phyloP scores from a whole-genome alignment of 371 early-diverging fungal species.

The Syncephalastrum contaminatum region DNA sequence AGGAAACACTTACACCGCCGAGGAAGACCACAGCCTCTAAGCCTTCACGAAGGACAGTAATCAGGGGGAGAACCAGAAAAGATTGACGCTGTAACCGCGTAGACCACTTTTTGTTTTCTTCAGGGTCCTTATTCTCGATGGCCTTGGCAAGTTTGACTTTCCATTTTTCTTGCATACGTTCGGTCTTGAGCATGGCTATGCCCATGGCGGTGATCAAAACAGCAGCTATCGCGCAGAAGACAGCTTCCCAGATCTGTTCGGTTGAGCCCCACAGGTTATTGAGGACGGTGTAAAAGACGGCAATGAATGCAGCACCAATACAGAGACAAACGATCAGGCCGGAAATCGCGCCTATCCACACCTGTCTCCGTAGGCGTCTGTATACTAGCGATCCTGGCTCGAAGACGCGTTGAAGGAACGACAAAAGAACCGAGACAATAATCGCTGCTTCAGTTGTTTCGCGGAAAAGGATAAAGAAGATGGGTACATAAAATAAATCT shows the following conservation, averaged over 20 bases:
- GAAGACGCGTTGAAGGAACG: conserved; percentile 67
- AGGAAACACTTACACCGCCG: conserved; percentile 68
- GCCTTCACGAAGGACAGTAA: conserved; percentile 82
- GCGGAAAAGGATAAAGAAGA: conserved; percentile 84
- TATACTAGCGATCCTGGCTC: conserved; percentile 37
- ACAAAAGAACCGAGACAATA: conserved; percentile 75
- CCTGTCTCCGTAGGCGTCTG: conserved; percentile 58
- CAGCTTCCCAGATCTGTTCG: conserved; percentile 80
- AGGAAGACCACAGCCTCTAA: conserved; percentile 81
- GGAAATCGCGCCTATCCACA: conserved; percentile 60
- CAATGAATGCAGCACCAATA: conserved; percentile 73
- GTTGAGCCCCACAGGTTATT: conserved; percentile 55
- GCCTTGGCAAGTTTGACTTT: conserved; percentile 58
- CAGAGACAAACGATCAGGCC: conserved; percentile 61
- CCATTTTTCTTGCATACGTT: conserved; percentile 74
- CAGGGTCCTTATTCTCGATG: conserved; percentile 28
- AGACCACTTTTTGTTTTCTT: conserved; percentile 18
- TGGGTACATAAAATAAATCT: conserved; percentile 72
- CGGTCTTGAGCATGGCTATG: conserved; percentile 69
- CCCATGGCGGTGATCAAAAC: conserved; percentile 71
- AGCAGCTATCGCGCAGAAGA: conserved; percentile 65
- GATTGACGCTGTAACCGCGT: conserved; percentile 46
- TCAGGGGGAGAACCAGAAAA: conserved; percentile 72
- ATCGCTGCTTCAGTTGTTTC: conserved; percentile 77
- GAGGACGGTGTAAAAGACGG: conserved; percentile 56